phyloP scores from a whole-genome alignment of 345 rosid species.

The Acer negundo region DNA sequence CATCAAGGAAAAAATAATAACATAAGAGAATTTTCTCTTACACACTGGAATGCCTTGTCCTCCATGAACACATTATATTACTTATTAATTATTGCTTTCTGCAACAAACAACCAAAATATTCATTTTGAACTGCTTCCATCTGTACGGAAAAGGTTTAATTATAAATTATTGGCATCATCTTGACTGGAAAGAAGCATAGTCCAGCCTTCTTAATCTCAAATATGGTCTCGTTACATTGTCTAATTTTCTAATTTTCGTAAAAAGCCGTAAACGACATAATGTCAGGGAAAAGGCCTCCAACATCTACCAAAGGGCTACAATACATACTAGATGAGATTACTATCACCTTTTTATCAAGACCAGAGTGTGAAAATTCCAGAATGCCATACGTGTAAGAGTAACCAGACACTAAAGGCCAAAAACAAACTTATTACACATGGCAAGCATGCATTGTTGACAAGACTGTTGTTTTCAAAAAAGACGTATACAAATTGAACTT shows the following conservation, averaged over 20 bases:
- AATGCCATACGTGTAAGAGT: neutral
- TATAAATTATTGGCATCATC: neutral
- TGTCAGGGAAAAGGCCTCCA: neutral
- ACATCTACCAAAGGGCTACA: neutral
- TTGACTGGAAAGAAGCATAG: neutral
- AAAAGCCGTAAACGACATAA: neutral
- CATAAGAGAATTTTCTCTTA: too few relatives aligned
- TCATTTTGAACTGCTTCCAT: too few relatives aligned
- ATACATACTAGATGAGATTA: neutral
- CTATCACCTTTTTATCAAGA: neutral
- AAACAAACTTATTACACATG: neutral
- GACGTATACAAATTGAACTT: neutral
- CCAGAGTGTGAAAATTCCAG: neutral
- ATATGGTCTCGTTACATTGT: neutral
- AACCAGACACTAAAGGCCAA: neutral
- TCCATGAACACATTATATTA: too few relatives aligned
- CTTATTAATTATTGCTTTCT: too few relatives aligned
- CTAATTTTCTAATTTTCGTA: neutral
- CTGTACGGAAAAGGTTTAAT: neutral
- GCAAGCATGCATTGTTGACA: neutral
- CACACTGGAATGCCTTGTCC: too few relatives aligned
- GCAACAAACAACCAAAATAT: too few relatives aligned
- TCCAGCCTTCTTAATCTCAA: neutral
- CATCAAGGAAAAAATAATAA: too few relatives aligned
- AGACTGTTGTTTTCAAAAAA: neutral